Evolutionary conservation across 257 asterid species (phyloP), one percentile per base, ranked within the genome.

Genomic region (Cruciata laevipes): DNA sequence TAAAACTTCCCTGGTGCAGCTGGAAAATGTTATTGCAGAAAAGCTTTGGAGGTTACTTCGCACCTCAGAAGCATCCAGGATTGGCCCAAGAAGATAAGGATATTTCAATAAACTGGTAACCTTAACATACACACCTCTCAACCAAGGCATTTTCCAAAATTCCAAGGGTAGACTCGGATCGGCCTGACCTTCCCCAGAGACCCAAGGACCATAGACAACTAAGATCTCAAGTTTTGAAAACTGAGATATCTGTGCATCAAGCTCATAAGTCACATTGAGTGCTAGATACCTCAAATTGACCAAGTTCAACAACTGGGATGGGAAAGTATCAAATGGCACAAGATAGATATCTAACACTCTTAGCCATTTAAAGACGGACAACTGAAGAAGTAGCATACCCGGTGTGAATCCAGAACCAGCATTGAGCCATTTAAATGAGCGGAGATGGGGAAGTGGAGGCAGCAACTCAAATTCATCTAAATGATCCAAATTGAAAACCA

Each of bases 321-420:
- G 65, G 33, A 60, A 60, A 60, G 38, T 20, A 7, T 20, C 60
- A 70, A 81, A 77, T 35, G 58, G 57, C 61, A n/a, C 55, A 53
- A 53, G 42, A 13, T 68, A 55, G 21, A 75, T 25, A 63, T 81
- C 85, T 62, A 81, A 67, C 31, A 78, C 77, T 21, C 75, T 81
- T 1, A 81, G 75, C 74, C 61, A 62, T 63, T 52, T 61, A 68
- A 75, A 73, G 17, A 40, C 47, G 62, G 74, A 61, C 47, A 69
- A 33, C 60, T 23, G 21, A 25, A 69, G 42, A 69, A n/a, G 16
- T 6, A 57, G 2, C 3, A 37, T 9, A 24, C 56, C 58, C 0
- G 37, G 66, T 12, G 62, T 25, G 5, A 37, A 27, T 49, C 13
- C 58, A 5, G 11, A 66, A 20, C 70, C 67, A 17, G 32, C 0